phyloP scores from a whole-genome alignment of 2,329 filamentous ascomycete genomes.

The Cytospora schulzeri region DNA sequence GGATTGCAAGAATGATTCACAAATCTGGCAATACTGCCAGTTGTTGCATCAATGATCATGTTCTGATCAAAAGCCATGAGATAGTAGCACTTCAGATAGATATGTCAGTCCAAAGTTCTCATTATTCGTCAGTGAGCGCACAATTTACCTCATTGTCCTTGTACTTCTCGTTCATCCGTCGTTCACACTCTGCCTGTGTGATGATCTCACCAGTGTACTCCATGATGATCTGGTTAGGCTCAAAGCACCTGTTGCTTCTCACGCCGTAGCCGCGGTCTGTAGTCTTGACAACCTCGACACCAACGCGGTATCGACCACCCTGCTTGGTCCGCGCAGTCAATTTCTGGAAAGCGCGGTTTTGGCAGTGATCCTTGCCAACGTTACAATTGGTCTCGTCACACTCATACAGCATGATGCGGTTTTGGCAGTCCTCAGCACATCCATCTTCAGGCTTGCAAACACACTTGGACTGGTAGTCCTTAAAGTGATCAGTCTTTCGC shows the following conservation, averaged over 20 bases:
- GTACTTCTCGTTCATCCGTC: slow-evolving; percentile 90
- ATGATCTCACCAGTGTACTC: slow-evolving; percentile 99
- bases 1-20: slow-evolving; percentile 97
- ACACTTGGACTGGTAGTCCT: slow-evolving; percentile 76
- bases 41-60: slow-evolving; percentile 97
- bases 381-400: slow-evolving; percentile 91
- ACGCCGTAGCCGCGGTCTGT: slow-evolving; percentile 87
- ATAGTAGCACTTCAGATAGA: slow-evolving; percentile 77
- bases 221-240: slow-evolving; percentile 92
- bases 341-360: slow-evolving; percentile 84
- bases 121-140: too few relatives aligned
- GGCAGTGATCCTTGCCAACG: slow-evolving; percentile 71
- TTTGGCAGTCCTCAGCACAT: slow-evolving; percentile 89
- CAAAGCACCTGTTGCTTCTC: slow-evolving; percentile 84
- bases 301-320: slow-evolving; percentile 85
- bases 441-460: slow-evolving; percentile 77
- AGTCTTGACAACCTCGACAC: slow-evolving; percentile 94
- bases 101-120: slow-evolving; percentile 4
- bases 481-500: slow-evolving; percentile 75
- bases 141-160: slow-evolving; percentile 82
- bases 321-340: slow-evolving; percentile 73
- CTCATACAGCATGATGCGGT: slow-evolving; percentile 96
- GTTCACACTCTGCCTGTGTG: slow-evolving; percentile 89
- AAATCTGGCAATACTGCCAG: slow-evolving; percentile 93
- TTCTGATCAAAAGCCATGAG: slow-evolving; percentile 98